Conservation (phyloP, 2,329 filamentous ascomycete genomes). For the Pseudopithomyces maydicus region DNA sequence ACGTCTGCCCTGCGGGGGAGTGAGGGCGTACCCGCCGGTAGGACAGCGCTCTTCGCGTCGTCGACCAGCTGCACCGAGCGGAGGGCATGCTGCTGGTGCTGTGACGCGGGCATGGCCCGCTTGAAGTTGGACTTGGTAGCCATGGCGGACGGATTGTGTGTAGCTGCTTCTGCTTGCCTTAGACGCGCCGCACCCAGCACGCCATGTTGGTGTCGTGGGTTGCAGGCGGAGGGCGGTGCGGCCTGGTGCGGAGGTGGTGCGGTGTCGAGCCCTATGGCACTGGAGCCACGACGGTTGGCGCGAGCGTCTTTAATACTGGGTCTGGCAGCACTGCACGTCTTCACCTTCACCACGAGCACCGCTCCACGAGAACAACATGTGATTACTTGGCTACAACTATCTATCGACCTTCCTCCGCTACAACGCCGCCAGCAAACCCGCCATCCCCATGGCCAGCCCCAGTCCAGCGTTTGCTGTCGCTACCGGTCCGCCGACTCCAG, state of each 20-base stretch:
- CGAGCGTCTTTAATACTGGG: too few species aligned
- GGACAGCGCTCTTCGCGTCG: constrained; percentile 69
- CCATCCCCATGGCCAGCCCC: constrained; percentile 31
- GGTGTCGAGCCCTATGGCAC: too few species aligned
- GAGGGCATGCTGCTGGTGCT: constrained; percentile 68
- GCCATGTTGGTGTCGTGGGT: background rate
- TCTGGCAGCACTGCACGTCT: too few species aligned
- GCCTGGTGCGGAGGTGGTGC: background rate
- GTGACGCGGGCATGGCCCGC: constrained; percentile 44
- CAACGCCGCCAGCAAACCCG: constrained; percentile 34
- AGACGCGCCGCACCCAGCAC: background rate
- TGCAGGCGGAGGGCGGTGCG: background rate
- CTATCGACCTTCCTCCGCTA: constrained; percentile 13
- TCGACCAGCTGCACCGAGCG: constrained; percentile 81
- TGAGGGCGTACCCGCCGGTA: constrained; percentile 74
- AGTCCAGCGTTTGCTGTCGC: constrained; percentile 27
- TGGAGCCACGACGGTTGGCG: background rate
- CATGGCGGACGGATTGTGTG: constrained; percentile 20
- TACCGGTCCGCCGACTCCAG: constrained; percentile 27
- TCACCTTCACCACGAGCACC: too few species aligned
- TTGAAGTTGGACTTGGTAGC: constrained; percentile 56
- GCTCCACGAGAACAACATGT: too few species aligned
- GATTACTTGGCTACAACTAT: background rate
- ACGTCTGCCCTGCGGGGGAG: background rate
- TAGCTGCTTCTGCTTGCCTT: background rate